phyloP scores from a whole-genome alignment of 1,139 yeast species.

The Pichia sp. region DNA sequence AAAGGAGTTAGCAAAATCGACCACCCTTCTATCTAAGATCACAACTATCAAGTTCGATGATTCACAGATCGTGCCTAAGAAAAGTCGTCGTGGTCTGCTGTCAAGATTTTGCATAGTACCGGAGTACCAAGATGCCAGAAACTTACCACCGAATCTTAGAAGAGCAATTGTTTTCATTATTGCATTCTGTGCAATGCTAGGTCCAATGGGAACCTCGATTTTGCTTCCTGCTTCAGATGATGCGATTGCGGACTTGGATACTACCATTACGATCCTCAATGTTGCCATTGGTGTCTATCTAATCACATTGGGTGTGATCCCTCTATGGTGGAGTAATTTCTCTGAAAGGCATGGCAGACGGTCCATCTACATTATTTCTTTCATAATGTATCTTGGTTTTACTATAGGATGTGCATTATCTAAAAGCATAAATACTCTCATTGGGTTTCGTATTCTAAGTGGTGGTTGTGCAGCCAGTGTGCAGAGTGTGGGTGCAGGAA shows the following conservation, averaged over 20 bases:
- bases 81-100: conserved; percentile 52
- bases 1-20: conserved; percentile 7
- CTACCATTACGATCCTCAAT: conserved; percentile 59
- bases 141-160: conserved; percentile 50
- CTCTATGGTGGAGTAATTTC: conserved; percentile 85
- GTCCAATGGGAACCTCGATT: conserved; percentile 91
- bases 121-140: conserved; percentile 70
- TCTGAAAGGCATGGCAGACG: conserved; percentile 76
- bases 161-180: conserved; percentile 55
- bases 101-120: conserved; percentile 54
- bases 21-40: conserved; percentile 16
- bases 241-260: conserved; percentile 50
- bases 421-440: conserved; percentile 56
- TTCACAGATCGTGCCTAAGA: conserved; percentile 36
- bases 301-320: conserved; percentile 70
- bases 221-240: conserved; percentile 73
- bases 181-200: conserved; percentile 72
- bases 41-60: conserved; percentile 26
- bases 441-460: conserved; percentile 62
- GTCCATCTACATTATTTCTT: conserved; percentile 65
- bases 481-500: conserved; percentile 88
- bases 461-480: conserved; percentile 86
- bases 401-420: conserved; percentile 70
- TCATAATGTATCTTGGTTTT: conserved; percentile 57
- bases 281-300: conserved; percentile 77